Evolutionary conservation across 2,329 filamentous ascomycete genomes (phyloP).

Genomic region (Fusarium buxicola): DNA sequence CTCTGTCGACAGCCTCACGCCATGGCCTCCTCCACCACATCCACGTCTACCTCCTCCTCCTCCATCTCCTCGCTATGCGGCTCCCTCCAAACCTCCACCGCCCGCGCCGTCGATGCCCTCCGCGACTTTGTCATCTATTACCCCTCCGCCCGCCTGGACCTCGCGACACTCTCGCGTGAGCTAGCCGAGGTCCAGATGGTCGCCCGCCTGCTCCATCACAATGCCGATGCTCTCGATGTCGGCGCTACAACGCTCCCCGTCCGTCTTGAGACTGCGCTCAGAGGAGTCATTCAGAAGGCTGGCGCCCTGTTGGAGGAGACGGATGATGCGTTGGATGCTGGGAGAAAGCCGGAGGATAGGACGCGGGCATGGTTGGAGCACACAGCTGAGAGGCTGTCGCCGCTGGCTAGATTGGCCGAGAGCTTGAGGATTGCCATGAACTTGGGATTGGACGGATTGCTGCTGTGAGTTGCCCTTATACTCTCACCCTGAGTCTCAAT

Average conservation of each 20-base stretch:
- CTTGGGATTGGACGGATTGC: conserved; percentile 37
- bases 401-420: conserved; percentile 35
- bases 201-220: conserved; percentile 42
- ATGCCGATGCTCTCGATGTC: conserved; percentile 35
- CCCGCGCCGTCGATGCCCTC: conserved; percentile 36
- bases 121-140: conserved; percentile 41
- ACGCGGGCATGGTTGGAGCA: conserved; percentile 39
- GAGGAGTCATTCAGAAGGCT: conserved; percentile 34
- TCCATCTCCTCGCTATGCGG: conserved; percentile 36
- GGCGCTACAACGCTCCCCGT: conserved; percentile 22
- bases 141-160: conserved; percentile 41
- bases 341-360: conserved; percentile 22
- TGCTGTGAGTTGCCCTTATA: conserved; percentile 29
- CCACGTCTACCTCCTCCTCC: conserved; percentile 4
- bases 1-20: neutral
- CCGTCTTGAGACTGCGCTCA: conserved; percentile 27
- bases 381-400: conserved; percentile 39
- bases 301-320: conserved; percentile 38
- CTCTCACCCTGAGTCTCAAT: neutral
- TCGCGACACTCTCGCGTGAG: conserved; percentile 44
- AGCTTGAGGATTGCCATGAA: conserved; percentile 41
- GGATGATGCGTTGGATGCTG: conserved; percentile 37
- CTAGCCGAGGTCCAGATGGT: conserved; percentile 44
- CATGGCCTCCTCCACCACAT: conserved; percentile 18
- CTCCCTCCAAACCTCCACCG: conserved; percentile 37